These are phyloP conservation scores for Amanita pseudoporphyria DNA, from an alignment of 768 basidiomycete genomes.

Conservation along the genomic window DNA sequence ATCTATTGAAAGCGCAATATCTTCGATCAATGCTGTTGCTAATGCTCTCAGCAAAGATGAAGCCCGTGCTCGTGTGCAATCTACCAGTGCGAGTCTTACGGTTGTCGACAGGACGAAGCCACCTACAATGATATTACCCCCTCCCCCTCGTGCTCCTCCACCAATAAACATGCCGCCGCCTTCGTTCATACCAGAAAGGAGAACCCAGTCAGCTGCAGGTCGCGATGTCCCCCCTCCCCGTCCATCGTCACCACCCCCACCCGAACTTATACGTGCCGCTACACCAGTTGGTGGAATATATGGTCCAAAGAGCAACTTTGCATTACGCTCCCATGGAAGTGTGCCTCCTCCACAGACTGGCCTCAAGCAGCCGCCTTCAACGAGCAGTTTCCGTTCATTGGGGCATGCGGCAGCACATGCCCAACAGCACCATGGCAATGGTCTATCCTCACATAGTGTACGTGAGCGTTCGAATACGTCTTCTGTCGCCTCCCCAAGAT, in stretches of 20 bases:
- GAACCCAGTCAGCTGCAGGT: conserved; percentile 31
- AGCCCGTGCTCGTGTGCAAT: conserved; percentile 53
- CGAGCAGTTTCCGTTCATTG: conserved; percentile 75
- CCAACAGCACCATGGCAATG: conserved; percentile 31
- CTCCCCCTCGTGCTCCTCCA: conserved; percentile 68
- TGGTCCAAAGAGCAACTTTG: conserved; percentile 49
- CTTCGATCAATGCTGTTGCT: conserved; percentile 31
- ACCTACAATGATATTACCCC: conserved; percentile 77
- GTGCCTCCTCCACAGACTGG: conserved; percentile 62
- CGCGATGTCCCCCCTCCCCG: conserved; percentile 69
- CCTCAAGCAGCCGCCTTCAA: conserved; percentile 66
- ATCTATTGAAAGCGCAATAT: conserved; percentile 64
- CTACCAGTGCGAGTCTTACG: conserved; percentile 36
- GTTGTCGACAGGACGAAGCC: conserved; percentile 71
- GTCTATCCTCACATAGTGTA: conserved; percentile 39
- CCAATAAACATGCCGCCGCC: conserved; percentile 67
- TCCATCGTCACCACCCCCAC: conserved; percentile 87
- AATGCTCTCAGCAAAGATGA: conserved; percentile 20
- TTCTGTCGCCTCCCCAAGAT: conserved; percentile 61
- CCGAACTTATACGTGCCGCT: conserved; percentile 87
- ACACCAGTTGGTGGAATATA: conserved; percentile 55
- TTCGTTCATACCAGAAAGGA: conserved; percentile 63
- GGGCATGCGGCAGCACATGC: conserved; percentile 49
- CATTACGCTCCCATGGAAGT: conserved; percentile 55
- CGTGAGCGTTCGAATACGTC: conserved; percentile 59